Base-by-base conservation (phyloP, 2,329 filamentous ascomycete species). In the Trichoderma citrinoviride region DNA sequence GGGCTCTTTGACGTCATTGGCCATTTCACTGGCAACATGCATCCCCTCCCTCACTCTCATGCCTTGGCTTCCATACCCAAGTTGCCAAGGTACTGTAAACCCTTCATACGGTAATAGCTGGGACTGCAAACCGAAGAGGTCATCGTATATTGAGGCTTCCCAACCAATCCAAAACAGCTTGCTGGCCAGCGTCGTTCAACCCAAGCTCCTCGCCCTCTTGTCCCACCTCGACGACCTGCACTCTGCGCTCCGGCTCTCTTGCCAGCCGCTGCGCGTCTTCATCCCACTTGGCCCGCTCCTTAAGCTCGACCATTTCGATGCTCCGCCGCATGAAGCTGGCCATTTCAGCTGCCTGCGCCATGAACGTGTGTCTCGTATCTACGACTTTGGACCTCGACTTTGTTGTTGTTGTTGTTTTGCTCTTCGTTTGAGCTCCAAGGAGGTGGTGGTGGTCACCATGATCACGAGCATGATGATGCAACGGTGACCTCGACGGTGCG, bases 301-400 rank as follows among this genome's bases (percentile, higher is more conserved):
- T 78, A 17, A 82, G 68, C 71, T 85, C 83, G 3, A 79, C 46
- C 69, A 76, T 78, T 29, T 80, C 74, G 25, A 85, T 69, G 69
- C 83, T 84, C 49, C 79, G 76, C 41, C 78, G 77, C 81, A 86
- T 84, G 65, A 83, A 70, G 17, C 72, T 70, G 0, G 76, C 77
- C n/a, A 87, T 71, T 70, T 83, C 80, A 3, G 69, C 61, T 0
- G 84, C 81, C 71, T 86, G 84, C 1, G 72, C 68, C 44, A 73
- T 71, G 64, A 85, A 82, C 15, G 72, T 81, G 71, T 85, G 81
- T 33, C 33, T 33, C 5, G 33, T 23, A 7, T 46, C 44, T 19
- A 8, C 17, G 14, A 7, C 1, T 17, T 27, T 60, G 1, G 8
- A 8, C 10, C 23, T 17, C 15, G n/a, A 43, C 19, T 29, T 14